Conservation (phyloP, 139 green algal species). For the Chlamydomonas sphaeroides region DNA sequence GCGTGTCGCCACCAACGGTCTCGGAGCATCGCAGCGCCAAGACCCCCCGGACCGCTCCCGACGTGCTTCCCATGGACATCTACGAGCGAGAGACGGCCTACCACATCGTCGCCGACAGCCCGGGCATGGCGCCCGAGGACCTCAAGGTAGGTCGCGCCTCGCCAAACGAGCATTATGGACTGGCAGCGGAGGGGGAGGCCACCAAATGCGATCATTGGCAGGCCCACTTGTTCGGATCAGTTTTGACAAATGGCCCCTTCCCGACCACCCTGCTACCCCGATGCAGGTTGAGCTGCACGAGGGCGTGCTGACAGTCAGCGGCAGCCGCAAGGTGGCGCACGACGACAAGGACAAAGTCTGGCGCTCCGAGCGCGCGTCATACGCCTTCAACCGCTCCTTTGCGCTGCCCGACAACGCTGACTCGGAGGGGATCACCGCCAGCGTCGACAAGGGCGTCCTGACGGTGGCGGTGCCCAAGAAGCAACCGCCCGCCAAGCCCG, state of each 20-base stretch:
- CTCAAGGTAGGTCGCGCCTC: slow-evolving; percentile 34
- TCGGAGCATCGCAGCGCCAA: no score
- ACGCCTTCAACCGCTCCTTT: slow-evolving; percentile 49
- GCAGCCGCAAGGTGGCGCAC: slow-evolving; percentile 36
- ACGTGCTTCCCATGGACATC: no score
- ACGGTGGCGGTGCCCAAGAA: slow-evolving; percentile 51
- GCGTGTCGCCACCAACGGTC: no score
- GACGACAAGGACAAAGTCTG: slow-evolving; percentile 43
- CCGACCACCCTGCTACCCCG: no score
- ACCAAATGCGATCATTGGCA: no score
- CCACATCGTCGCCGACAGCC: slow-evolving; percentile 32
- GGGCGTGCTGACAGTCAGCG: slow-evolving; percentile 9
- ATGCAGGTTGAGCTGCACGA: no score
- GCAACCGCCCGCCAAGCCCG: slow-evolving; percentile 32
- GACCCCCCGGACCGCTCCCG: no score
- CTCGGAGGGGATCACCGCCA: slow-evolving; percentile 38
- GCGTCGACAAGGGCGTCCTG: slow-evolving; percentile 53
- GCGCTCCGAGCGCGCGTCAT: slow-evolving; percentile 46
- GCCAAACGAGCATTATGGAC: no score
- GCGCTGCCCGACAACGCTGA: slow-evolving; percentile 53
- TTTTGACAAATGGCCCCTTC: no score
- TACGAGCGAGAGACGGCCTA: no score
- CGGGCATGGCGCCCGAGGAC: slow-evolving; percentile 32
- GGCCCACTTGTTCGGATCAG: no score
- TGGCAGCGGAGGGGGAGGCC: no score